Evolutionary conservation across 31 red algal genomes (phyloP), one percentile per base, ranked within the genome.

Genomic region (Asparagopsis taxiformis): DNA sequence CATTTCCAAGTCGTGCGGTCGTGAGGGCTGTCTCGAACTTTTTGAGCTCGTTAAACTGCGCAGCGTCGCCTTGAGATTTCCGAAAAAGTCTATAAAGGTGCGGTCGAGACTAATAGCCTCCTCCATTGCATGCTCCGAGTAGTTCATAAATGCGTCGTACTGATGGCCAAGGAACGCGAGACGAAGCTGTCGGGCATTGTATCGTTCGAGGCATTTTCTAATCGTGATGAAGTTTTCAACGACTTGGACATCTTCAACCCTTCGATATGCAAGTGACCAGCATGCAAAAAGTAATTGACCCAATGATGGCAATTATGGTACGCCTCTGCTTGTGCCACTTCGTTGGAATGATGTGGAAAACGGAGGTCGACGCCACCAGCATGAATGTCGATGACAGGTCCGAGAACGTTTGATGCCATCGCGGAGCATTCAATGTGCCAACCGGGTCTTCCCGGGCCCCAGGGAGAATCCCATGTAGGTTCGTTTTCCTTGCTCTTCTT

Each of bases 341-440:
- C 91, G 34, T 99, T 99, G 35, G 89, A 89, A 53, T 99, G 96
- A 68, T 99, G 96, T 19, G 96, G 96, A 62, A 99, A 99, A 38
- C 77, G 59, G 31, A 99, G 68, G 62, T 99, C 96, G 17, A 93
- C 87, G 15, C 96, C 96, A 17, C 96, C 96, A 15, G 79, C 79
- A 69, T 99, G 91, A 52, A 99, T 92, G 59, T 99, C 96, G 25
- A 99, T 67, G 25, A 61, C 44, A 22, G 59, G 39, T 26, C 87
- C 86, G 16, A 85, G 78, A 31, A 93, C 85, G 23, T 63, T 75
- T 15, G 77, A 83, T 7, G 91, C 91, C 96, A 99, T 99, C 0
- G 88, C 96, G 6, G 96, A 94, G 84, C 96, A 99, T 67, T 99
- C 96, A 31, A 99, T 93, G 60, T 99, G 96, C 96, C 96, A 99